Percentiles rank a stretch among this genome's conserved stretches.
Conservation (phyloP, 805 yeast genomes). For the Barnettozyma salicaria region DNA sequence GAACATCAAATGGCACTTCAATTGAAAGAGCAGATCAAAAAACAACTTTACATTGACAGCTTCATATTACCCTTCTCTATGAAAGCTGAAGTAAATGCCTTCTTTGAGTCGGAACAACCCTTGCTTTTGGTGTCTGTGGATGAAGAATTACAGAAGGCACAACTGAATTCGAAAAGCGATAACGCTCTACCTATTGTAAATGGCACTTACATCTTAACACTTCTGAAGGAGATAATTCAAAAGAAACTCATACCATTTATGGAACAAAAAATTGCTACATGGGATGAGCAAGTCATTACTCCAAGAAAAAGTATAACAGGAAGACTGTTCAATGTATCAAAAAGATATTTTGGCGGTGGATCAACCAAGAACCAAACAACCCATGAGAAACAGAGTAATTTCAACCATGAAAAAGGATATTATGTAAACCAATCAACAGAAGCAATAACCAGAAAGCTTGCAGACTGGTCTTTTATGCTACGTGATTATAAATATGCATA, state of each 20-base stretch:
- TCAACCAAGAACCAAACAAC: slow-evolving; percentile 19
- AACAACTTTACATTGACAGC: slow-evolving; percentile 33
- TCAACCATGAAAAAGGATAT: slow-evolving; percentile 46
- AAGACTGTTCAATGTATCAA: slow-evolving; percentile 61
- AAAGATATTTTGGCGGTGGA: slow-evolving; percentile 41
- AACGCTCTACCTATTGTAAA: slow-evolving; percentile 13
- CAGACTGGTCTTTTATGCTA: slow-evolving; percentile 90
- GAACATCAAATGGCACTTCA: slow-evolving; percentile 39
- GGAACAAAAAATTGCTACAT: slow-evolving; percentile 70
- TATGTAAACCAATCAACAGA: slow-evolving; percentile 63
- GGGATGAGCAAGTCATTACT: slow-evolving; percentile 79
- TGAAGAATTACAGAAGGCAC: slow-evolving; percentile 35
- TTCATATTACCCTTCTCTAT: slow-evolving; percentile 17
- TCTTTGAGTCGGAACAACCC: slow-evolving; percentile 25
- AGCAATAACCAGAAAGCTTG: slow-evolving; percentile 70
- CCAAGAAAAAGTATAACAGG: slow-evolving; percentile 76
- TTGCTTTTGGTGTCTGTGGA: slow-evolving; percentile 34
- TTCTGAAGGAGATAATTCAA: slow-evolving; percentile 31
- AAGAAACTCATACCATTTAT: slow-evolving; percentile 60
- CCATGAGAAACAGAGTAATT: slow-evolving; percentile 30
- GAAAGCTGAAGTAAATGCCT: slow-evolving; percentile 11
- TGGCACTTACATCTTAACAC: slow-evolving; percentile 15
- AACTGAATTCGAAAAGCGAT: slow-evolving; percentile 10
- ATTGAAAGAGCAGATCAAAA: slow-evolving; percentile 30
- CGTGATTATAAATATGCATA: slow-evolving; percentile 83